Evolutionary conservation across 805 yeast genomes (phyloP).

Genomic region (Hanseniaspora meyeri): DNA sequence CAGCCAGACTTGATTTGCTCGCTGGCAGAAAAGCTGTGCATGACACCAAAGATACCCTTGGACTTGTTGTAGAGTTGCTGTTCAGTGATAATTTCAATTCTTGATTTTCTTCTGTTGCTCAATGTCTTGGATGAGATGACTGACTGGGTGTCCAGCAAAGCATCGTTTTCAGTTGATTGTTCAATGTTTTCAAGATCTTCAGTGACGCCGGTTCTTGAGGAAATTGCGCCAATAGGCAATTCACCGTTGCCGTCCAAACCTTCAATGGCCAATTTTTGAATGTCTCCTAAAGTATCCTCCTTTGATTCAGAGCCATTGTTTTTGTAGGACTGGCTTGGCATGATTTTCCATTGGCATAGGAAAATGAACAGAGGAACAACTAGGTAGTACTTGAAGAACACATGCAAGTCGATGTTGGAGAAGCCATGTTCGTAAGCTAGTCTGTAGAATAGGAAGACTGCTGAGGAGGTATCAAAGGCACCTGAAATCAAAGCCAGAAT

Average conservation of each 20-base stretch:
- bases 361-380: constrained; percentile 69
- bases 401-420: constrained; percentile 29
- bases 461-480: constrained; percentile 90
- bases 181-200: constrained; percentile 30
- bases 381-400: constrained; percentile 56
- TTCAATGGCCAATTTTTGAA: constrained; percentile 58
- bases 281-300: constrained; percentile 23
- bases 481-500: constrained; percentile 77
- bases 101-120: constrained; percentile 37
- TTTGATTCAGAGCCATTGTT: constrained; percentile 37
- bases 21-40: constrained; percentile 49
- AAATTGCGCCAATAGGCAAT: constrained; percentile 19
- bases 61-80: constrained; percentile 38
- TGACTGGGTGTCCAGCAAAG: constrained; percentile 20
- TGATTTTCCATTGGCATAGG: constrained; percentile 57
- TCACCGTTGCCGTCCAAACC: constrained; percentile 63
- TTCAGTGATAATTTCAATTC: constrained; percentile 56
- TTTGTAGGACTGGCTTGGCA: constrained; percentile 71
- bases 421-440: constrained; percentile 39
- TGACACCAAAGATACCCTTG: constrained; percentile 61
- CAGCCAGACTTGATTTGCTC: constrained; percentile 47
- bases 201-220: constrained; percentile 8
- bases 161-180: constrained; percentile 23
- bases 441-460: constrained; percentile 66
- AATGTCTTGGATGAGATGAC: constrained; percentile 16